Conservation (phyloP, 257 asterid genomes). For the Solanum chilense region DNA sequence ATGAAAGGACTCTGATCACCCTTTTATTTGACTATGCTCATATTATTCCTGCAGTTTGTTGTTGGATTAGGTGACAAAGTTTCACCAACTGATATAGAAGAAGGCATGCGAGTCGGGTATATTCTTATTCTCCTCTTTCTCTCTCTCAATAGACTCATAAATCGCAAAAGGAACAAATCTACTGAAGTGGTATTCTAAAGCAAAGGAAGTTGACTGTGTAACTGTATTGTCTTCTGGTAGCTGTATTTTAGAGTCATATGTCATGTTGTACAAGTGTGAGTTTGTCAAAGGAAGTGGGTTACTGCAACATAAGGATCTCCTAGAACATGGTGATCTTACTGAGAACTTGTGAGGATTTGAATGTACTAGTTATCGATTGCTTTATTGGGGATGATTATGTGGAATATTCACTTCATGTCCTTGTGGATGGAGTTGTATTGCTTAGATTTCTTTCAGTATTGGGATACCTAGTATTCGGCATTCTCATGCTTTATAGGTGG, state of each 20-base stretch:
- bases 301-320: not conserved
- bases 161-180: not conserved
- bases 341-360: not conserved
- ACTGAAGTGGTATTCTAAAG: not conserved
- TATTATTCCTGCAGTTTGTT: slow-evolving; percentile 55
- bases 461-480: not conserved
- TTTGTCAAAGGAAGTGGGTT: not conserved
- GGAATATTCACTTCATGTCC: not conserved
- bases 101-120: slow-evolving; percentile 98
- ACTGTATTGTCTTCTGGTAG: not conserved
- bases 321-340: not conserved
- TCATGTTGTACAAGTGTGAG: not conserved
- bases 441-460: not conserved
- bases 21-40: not conserved
- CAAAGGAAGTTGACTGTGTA: not conserved
- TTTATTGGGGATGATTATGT: not conserved
- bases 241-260: not conserved
- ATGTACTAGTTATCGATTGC: not conserved
- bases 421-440: not conserved
- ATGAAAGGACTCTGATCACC: slow-evolving; percentile 26
- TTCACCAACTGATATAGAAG: slow-evolving; percentile 97
- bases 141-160: no score
- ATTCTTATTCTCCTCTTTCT: not conserved
- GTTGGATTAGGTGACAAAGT: slow-evolving; percentile 96
- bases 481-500: not conserved